A percentile compares a stretch with the other conserved stretches of the same genome.
These are phyloP conservation scores for Aleurites moluccanus DNA, from an alignment of 441 rosid species.

Conservation along the genomic window DNA sequence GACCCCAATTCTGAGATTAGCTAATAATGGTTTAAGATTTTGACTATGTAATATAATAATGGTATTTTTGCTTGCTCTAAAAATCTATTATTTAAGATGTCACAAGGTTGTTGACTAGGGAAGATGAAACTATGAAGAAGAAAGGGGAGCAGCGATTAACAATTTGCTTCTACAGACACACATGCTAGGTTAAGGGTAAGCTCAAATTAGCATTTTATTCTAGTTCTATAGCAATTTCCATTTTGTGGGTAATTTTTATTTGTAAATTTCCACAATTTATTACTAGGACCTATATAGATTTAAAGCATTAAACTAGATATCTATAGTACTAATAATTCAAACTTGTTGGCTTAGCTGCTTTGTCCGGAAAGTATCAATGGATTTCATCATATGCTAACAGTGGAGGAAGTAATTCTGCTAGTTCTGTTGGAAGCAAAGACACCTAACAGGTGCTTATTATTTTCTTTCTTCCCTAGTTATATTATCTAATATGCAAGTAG, in stretches of 20 bases:
- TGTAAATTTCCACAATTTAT: neutral
- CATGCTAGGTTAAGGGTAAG: conserved; percentile 84
- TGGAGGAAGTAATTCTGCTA: conserved; percentile 24
- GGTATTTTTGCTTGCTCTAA: conserved; percentile 18
- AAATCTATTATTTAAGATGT: conserved; percentile 22
- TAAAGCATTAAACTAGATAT: neutral
- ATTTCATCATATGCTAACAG: conserved; percentile 46
- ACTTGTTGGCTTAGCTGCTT: conserved; percentile 69
- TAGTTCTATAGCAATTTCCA: neutral
- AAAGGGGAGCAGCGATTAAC: conserved; percentile 44
- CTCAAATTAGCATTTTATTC: conserved; percentile 10
- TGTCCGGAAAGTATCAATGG: conserved; percentile 68
- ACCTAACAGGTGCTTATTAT: no score
- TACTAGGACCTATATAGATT: neutral
- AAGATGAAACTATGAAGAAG: conserved; percentile 68
- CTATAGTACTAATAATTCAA: conserved; percentile 35
- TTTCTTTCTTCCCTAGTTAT: no score
- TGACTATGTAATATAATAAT: neutral
- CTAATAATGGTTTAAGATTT: conserved; percentile 5
- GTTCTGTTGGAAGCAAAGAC: no score
- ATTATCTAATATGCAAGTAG: no score
- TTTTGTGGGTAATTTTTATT: neutral
- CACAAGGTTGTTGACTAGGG: conserved; percentile 67
- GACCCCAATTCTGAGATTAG: conserved; percentile 2
- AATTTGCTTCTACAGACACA: conserved; percentile 60